Base-by-base conservation (phyloP, 2,329 filamentous ascomycete genomes). In the Claviceps arundinis region DNA sequence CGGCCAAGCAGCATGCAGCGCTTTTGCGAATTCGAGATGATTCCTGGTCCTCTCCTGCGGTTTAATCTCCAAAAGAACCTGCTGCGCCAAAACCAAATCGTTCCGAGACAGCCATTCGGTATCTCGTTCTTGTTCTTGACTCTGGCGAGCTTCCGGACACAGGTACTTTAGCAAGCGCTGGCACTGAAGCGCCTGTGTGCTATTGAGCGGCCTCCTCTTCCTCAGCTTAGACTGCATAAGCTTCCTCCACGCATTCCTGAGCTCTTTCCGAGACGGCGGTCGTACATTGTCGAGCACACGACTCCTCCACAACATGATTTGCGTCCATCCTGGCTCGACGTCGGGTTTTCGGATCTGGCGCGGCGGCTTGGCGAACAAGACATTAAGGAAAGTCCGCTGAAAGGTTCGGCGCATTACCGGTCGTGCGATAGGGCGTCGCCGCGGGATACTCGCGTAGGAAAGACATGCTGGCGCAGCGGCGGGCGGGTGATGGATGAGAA, bases 311-410 rank as follows among this genome's bases (percentile, higher is more conserved):
- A 86, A 77, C 60, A 86, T 77, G 70, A 95, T 79, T 16, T 76
- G 77, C 57, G 81, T 80, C 61, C 89, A 78, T 50, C 89, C 89
- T 0, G 80, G 85, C 60, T 82, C 85, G 55, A 82, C 71, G 59
- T 82, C 75, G 49, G 82, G 73, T 22, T 80, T 73, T 64, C 81
- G 83, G 44, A 82, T 67, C 52, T 77, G 70, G 54, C 79, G 74
- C 17, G 80, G 75, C 3, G 79, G 70, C 59, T 81, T 80, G 56
- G 73, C 64, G 58, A 86, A 77, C 47, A 89, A 70, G 26, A 75
- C 75, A 40, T 64, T 61, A 59, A 89, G 75, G 53, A 90, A 81
- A 3, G 76, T 75, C 48, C 70, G 60, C 37, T 59, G 56, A 24
- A 60, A 62, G 14, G 44, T 53, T 26, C 55, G 52, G 37, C 59